A percentile compares a stretch with the other conserved stretches of the same genome.
Evolutionary conservation across 345 rosid genomes (phyloP).

Genomic region (Pistacia integerrima): DNA sequence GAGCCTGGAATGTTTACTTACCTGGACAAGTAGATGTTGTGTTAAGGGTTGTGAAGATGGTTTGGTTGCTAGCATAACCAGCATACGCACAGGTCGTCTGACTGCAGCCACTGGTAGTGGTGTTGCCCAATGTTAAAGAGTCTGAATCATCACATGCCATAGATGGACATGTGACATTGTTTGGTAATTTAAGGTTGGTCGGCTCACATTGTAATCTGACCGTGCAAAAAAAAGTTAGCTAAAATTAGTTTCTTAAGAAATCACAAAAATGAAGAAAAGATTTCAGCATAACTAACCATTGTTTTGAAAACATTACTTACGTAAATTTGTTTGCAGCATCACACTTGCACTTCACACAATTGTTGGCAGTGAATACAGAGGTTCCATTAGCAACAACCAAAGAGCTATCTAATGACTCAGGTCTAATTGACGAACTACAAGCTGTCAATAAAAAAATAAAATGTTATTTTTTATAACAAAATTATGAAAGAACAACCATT

Average conservation of each 20-base stretch:
- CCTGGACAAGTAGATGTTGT: constrained; percentile 44
- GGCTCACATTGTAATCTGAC: constrained; percentile 74
- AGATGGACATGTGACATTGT: constrained; percentile 41
- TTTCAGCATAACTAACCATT: background rate
- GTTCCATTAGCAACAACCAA: constrained; percentile 40
- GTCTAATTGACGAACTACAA: constrained; percentile 41
- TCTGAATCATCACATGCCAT: constrained; percentile 51
- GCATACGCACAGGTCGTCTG: constrained; percentile 61
- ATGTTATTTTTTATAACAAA: background rate
- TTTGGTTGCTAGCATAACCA: constrained; percentile 46
- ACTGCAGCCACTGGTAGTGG: constrained; percentile 39
- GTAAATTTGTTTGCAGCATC: constrained; percentile 35
- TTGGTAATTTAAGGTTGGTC: constrained; percentile 26
- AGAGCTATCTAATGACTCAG: constrained; percentile 31
- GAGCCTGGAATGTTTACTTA: constrained; percentile 27
- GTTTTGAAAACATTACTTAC: constrained; percentile 30
- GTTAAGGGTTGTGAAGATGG: constrained; percentile 42
- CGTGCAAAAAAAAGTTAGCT: constrained; percentile 5
- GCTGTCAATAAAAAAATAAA: constrained; percentile 31
- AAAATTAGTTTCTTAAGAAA: constrained; percentile 5
- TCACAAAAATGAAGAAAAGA: background rate
- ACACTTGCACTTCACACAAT: constrained; percentile 51
- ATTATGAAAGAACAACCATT: background rate
- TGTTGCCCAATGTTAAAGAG: constrained; percentile 42
- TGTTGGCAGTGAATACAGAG: constrained; percentile 44